These are phyloP conservation scores for Wickerhamomyces sp. DNA, from an alignment of 1,139 yeast species.

Conservation along the genomic window DNA sequence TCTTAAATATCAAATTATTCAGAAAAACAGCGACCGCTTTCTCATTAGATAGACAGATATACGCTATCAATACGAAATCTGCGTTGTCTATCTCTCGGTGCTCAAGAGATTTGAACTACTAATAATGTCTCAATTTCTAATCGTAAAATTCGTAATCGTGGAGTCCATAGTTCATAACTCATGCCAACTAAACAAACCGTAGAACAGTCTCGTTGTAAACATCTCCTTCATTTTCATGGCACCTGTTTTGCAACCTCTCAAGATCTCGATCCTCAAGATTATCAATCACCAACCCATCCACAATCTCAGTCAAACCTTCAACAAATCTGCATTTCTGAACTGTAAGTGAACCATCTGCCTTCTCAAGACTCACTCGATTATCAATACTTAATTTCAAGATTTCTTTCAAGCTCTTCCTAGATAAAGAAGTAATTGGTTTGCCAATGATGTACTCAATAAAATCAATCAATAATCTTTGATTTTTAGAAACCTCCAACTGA, in stretches of 20 bases:
- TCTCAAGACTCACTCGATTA: slow-evolving; percentile 2
- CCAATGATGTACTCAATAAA: slow-evolving; percentile 7
- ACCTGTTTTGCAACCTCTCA: background rate
- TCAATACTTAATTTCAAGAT: slow-evolving; percentile 10
- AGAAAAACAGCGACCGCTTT: too few relatives aligned
- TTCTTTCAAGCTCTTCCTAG: slow-evolving; percentile 8
- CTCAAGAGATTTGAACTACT: too few relatives aligned
- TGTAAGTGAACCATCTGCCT: slow-evolving; percentile 5
- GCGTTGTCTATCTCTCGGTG: too few relatives aligned
- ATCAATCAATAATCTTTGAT: slow-evolving; percentile 11
- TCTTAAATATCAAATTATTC: too few relatives aligned
- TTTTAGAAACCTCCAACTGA: slow-evolving; percentile 5
- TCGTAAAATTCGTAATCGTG: too few relatives aligned
- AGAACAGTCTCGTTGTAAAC: slow-evolving; percentile 14
- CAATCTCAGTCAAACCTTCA: slow-evolving; percentile 8
- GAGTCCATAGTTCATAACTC: too few relatives aligned
- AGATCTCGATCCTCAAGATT: background rate
- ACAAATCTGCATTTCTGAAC: slow-evolving; percentile 13
- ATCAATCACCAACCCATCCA: slow-evolving; percentile 1
- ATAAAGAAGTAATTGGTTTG: slow-evolving; percentile 5
- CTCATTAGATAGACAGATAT: too few relatives aligned
- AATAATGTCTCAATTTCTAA: too few relatives aligned
- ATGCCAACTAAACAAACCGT: slow-evolving; percentile 10
- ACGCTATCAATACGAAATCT: too few relatives aligned
- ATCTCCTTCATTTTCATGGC: slow-evolving; percentile 10